Conservation (phyloP, 345 rosid species). For the Citrus sp. region DNA sequence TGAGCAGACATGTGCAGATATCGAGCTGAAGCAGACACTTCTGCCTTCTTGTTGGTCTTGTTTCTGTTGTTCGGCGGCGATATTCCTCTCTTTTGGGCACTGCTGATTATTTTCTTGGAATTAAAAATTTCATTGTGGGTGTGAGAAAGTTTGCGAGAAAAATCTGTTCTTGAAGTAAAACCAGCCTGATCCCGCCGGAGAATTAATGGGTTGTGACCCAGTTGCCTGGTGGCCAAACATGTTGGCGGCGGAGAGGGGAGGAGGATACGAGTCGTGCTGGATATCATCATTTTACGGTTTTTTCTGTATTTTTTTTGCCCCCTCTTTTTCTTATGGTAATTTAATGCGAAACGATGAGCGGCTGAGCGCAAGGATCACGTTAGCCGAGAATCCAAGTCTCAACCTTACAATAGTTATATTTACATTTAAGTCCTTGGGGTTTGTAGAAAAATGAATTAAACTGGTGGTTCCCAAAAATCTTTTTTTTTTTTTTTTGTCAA, state of each 20-base stretch:
- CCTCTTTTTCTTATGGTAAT: no score
- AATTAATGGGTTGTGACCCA: neutral
- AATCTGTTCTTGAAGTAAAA: neutral
- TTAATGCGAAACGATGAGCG: no score
- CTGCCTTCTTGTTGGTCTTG: neutral
- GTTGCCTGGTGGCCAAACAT: neutral
- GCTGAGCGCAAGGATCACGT: no score
- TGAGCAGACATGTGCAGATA: no score
- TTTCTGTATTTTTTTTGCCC: no score
- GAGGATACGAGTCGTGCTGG: neutral
- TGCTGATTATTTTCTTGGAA: neutral
- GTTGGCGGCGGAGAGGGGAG: neutral
- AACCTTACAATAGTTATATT: rapidly evolving
- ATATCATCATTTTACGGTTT: neutral
- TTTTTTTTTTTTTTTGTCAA: no score
- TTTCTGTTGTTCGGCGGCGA: neutral
- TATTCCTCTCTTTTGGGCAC: neutral
- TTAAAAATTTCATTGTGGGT: no score
- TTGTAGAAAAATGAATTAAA: no score
- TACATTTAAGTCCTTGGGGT: no score
- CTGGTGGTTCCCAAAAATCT: no score
- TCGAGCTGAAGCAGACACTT: no score
- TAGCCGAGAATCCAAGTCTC: no score
- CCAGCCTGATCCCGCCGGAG: neutral
- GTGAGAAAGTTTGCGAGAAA: neutral